Evolutionary conservation across 2,329 filamentous ascomycete genomes (phyloP).

Genomic region (Albifimbria verrucaria): DNA sequence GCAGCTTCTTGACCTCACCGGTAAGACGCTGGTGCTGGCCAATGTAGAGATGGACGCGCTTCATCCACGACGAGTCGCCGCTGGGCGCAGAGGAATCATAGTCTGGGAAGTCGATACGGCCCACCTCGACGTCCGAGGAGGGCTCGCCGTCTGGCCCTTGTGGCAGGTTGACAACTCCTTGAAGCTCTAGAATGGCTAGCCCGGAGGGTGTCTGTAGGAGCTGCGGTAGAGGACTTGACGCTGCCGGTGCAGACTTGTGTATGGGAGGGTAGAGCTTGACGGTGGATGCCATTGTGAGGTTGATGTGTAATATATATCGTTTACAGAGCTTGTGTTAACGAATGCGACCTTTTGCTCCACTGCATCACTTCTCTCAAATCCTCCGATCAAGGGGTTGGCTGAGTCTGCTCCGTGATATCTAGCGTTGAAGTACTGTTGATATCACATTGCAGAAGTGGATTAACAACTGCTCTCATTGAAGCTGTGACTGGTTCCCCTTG

Average conservation of each 20-base stretch:
- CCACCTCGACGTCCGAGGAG: constrained; percentile 45
- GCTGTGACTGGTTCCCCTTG: too few species aligned
- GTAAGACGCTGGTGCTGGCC: constrained; percentile 85
- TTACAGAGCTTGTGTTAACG: too few species aligned
- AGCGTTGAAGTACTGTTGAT: too few species aligned
- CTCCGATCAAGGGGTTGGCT: too few species aligned
- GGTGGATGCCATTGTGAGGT: constrained; percentile 27
- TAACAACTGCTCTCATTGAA: too few species aligned
- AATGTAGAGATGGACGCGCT: constrained; percentile 81
- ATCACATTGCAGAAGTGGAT: too few species aligned
- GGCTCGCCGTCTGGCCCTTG: constrained; percentile 27
- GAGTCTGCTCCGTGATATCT: too few species aligned
- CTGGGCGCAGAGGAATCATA: constrained; percentile 43
- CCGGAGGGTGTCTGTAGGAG: constrained; percentile 86
- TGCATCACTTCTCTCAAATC: too few species aligned
- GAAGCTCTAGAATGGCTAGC: constrained; percentile 85
- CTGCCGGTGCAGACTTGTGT: constrained; percentile 16
- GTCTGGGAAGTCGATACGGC: constrained; percentile 74
- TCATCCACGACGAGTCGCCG: constrained; percentile 74
- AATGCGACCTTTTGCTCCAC: too few species aligned
- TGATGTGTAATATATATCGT: too few species aligned
- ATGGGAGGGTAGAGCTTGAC: constrained; percentile 37
- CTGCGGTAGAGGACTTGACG: constrained; percentile 64
- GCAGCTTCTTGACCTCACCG: constrained; percentile 86
- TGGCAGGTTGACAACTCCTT: constrained; percentile 83